These are phyloP conservation scores for Laguncularia racemosa DNA, from an alignment of 345 rosid species.

Conservation along the genomic window DNA sequence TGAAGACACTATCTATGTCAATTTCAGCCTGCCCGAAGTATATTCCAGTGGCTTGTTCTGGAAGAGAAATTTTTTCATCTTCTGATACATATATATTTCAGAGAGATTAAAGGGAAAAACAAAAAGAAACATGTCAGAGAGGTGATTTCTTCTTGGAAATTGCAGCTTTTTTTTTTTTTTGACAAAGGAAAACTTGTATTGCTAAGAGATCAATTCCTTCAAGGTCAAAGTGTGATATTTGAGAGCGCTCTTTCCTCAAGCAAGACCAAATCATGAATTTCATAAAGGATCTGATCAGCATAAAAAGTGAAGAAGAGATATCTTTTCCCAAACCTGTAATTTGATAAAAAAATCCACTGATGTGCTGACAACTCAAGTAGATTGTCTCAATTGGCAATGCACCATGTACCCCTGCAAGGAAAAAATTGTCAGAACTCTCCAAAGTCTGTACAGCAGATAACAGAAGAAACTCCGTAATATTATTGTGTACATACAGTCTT, in stretches of 20 bases:
- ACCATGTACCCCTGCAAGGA: slow-evolving; percentile 20
- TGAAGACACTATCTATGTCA: slow-evolving; percentile 7
- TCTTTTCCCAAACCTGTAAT: slow-evolving; percentile 15
- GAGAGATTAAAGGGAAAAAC: too few relatives aligned
- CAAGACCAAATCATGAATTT: too few relatives aligned
- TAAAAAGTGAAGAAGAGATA: background rate
- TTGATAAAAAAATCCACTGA: slow-evolving; percentile 17
- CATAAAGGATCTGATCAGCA: background rate
- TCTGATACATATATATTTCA: slow-evolving; percentile 1
- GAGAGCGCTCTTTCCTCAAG: too few relatives aligned
- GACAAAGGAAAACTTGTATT: too few relatives aligned
- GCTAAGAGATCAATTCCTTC: too few relatives aligned
- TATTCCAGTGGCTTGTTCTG: slow-evolving; percentile 26
- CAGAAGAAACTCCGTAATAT: background rate
- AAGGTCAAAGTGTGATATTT: too few relatives aligned
- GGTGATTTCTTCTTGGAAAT: too few relatives aligned
- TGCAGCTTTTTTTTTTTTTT: too few relatives aligned
- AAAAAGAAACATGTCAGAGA: too few relatives aligned
- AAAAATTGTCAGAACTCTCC: background rate
- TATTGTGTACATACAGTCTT: slow-evolving; percentile 21
- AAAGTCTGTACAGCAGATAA: background rate
- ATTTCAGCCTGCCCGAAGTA: slow-evolving; percentile 31
- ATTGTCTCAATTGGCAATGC: slow-evolving; percentile 29
- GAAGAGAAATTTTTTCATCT: slow-evolving; percentile 14
- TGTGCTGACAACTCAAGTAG: slow-evolving; percentile 10